Percentiles rank a stretch among this genome's conserved stretches.
Evolutionary conservation across 768 basidiomycete species (phyloP).

Genomic region (Rubroboletus pulcherrimus): DNA sequence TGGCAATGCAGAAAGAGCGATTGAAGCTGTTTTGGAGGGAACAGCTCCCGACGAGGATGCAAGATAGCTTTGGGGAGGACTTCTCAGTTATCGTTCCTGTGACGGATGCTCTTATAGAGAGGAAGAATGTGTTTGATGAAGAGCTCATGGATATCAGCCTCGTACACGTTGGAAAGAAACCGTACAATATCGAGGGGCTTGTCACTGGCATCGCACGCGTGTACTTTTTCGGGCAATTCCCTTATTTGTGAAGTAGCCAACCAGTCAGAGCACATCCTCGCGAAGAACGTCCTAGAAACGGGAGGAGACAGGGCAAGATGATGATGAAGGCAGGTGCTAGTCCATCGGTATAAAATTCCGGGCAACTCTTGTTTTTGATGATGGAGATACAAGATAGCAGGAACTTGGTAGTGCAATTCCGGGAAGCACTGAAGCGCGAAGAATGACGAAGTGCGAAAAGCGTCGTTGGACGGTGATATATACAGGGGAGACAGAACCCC

Average conservation of each 20-base stretch:
- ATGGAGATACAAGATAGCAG: not conserved
- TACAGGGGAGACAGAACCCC: slow-evolving; percentile 35
- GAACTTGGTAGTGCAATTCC: slow-evolving; percentile 65
- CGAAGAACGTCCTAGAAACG: no score
- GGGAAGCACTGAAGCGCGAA: slow-evolving; percentile 74
- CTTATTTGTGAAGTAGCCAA: no score
- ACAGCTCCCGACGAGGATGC: slow-evolving; percentile 47
- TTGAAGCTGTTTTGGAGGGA: slow-evolving; percentile 74
- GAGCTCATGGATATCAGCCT: slow-evolving; percentile 61
- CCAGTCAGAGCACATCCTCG: no score
- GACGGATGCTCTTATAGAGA: slow-evolving; percentile 33
- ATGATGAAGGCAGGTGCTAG: slow-evolving; percentile 62
- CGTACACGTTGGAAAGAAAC: slow-evolving; percentile 64
- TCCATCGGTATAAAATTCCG: slow-evolving; percentile 20
- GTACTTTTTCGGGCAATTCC: no score
- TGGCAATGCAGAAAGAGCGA: slow-evolving; percentile 57
- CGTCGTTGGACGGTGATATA: slow-evolving; percentile 75
- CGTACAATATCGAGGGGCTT: slow-evolving; percentile 34
- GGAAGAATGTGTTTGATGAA: slow-evolving; percentile 75
- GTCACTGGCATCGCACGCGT: not conserved
- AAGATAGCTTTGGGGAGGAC: slow-evolving; percentile 1
- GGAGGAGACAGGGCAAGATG: slow-evolving; percentile 59
- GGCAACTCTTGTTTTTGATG: not conserved
- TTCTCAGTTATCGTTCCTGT: not conserved
- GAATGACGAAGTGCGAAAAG: slow-evolving; percentile 79